These are phyloP conservation scores for Cadophora luteo-olivacea DNA, from an alignment of 2,329 filamentous ascomycete genomes.

Conservation along the genomic window DNA sequence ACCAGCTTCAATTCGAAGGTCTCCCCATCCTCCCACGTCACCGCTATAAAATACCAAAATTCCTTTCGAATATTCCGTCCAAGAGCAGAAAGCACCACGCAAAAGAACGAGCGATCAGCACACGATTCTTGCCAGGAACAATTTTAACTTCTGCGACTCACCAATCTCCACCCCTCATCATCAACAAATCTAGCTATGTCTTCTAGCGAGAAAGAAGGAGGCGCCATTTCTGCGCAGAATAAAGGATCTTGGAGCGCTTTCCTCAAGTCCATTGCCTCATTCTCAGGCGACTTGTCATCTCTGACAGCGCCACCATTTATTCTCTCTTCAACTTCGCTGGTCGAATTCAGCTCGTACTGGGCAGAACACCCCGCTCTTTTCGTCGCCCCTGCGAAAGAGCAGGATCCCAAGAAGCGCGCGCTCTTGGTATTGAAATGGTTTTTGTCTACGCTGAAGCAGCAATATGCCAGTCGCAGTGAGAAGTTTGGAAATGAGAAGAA, in stretches of 20 bases:
- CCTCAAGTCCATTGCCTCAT: constrained; percentile 73
- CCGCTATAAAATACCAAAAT: neutral
- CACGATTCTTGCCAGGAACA: neutral
- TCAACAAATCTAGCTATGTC: constrained; percentile 33
- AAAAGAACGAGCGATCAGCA: neutral
- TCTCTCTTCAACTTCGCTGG: constrained; percentile 77
- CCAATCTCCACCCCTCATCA: neutral
- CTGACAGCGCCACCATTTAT: constrained; percentile 85
- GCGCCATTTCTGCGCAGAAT: constrained; percentile 42
- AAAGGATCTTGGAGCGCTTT: constrained; percentile 44
- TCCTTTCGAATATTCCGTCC: neutral
- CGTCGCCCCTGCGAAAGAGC: constrained; percentile 79
- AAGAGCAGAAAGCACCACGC: neutral
- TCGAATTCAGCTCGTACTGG: constrained; percentile 86
- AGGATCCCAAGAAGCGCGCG: constrained; percentile 81
- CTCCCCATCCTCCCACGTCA: neutral
- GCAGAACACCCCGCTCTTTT: constrained; percentile 79
- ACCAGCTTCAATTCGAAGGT: constrained; percentile 2
- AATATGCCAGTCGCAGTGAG: constrained; percentile 78
- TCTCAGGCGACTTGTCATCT: constrained; percentile 82
- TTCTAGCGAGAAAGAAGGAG: constrained; percentile 43
- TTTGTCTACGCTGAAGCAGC: constrained; percentile 88
- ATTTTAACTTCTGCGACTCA: neutral
- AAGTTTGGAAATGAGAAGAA: constrained; percentile 93
- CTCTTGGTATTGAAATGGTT: constrained; percentile 96